Evolutionary conservation across 1,139 yeast species (phyloP).

Genomic region (Pichia sp.): DNA sequence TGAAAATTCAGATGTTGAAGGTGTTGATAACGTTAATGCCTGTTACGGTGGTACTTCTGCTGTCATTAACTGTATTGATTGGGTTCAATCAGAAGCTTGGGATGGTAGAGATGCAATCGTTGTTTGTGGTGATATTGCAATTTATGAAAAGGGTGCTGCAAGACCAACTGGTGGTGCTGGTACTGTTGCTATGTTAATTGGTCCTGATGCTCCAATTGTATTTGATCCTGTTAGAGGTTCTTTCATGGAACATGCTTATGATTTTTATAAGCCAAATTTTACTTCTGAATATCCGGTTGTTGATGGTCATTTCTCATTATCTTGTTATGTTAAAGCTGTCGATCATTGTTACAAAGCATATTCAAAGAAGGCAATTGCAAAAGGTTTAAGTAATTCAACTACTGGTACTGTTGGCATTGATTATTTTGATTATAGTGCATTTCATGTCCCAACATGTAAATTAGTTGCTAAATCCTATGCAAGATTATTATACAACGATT

Average conservation of each 20-base stretch:
- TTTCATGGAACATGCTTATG: slow-evolving; percentile 93
- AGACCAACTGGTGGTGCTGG: slow-evolving; percentile 99
- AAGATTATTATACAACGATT: slow-evolving; percentile 86
- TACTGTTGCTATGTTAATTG: slow-evolving; percentile 88
- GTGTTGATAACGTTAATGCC: slow-evolving; percentile 93
- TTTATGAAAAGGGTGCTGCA: slow-evolving; percentile 94
- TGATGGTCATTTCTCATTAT: slow-evolving; percentile 92
- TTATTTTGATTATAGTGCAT: slow-evolving; percentile 87
- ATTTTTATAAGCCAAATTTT: slow-evolving; percentile 96
- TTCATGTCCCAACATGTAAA: slow-evolving; percentile 99
- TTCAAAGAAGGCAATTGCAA: slow-evolving; percentile 69
- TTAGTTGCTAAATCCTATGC: slow-evolving; percentile 90
- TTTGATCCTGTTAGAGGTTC: slow-evolving; percentile 86
- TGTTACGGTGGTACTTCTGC: slow-evolving; percentile 99
- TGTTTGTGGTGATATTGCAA: slow-evolving; percentile 96
- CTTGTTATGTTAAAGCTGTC: slow-evolving; percentile 91
- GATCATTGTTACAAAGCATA: slow-evolving; percentile 81
- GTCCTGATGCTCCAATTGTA: slow-evolving; percentile 96
- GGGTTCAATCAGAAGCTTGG: slow-evolving; percentile 96
- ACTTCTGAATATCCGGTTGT: slow-evolving; percentile 95
- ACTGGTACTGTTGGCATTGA: slow-evolving; percentile 54
- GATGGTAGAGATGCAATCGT: slow-evolving; percentile 98
- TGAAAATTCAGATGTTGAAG: slow-evolving; percentile 87
- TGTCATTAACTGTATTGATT: slow-evolving; percentile 84
- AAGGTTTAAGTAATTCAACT: slow-evolving; percentile 36